phyloP scores from a whole-genome alignment of 352 stramenopile genomes.

The Thalassiosira hispida region DNA sequence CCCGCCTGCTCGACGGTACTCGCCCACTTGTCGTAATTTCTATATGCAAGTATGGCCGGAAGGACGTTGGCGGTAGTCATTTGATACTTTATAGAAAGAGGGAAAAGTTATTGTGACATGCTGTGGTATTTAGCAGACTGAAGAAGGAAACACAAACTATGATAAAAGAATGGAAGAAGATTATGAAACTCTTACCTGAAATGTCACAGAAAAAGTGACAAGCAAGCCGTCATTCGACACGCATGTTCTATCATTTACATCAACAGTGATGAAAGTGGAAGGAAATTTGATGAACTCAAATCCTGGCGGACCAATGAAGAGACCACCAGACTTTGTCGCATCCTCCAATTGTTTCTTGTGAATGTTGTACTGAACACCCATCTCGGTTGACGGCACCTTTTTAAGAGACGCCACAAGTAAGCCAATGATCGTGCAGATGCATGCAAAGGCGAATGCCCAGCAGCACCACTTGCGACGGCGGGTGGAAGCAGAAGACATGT shows the following conservation, averaged over 20 bases:
- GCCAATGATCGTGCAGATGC: slow-evolving; percentile 23
- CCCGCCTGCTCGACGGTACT: slow-evolving; percentile 47
- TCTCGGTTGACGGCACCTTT: slow-evolving; percentile 50
- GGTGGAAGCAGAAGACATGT: background rate
- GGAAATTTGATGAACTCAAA: slow-evolving; percentile 76
- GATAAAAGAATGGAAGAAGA: background rate
- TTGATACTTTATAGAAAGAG: slow-evolving; percentile 46
- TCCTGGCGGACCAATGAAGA: slow-evolving; percentile 58
- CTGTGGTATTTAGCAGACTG: background rate
- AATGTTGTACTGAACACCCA: slow-evolving; percentile 50
- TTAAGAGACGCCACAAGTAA: slow-evolving; percentile 50
- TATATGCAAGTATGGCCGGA: slow-evolving; percentile 56
- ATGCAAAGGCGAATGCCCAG: slow-evolving; percentile 20
- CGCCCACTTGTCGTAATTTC: slow-evolving; percentile 58
- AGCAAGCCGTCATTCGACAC: slow-evolving; percentile 59
- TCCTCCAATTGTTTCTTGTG: slow-evolving; percentile 64
- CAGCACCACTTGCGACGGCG: background rate
- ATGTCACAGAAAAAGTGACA: slow-evolving; percentile 60
- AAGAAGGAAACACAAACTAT: background rate
- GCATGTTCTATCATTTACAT: slow-evolving; percentile 53
- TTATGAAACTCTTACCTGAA: slow-evolving; percentile 37
- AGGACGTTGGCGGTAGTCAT: slow-evolving; percentile 54
- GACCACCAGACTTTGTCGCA: slow-evolving; percentile 43
- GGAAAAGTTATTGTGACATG: background rate
- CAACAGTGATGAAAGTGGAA: slow-evolving; percentile 57